Evolutionary conservation across 2,329 filamentous ascomycete genomes (phyloP).

Genomic region (Xylariaceae sp.): DNA sequence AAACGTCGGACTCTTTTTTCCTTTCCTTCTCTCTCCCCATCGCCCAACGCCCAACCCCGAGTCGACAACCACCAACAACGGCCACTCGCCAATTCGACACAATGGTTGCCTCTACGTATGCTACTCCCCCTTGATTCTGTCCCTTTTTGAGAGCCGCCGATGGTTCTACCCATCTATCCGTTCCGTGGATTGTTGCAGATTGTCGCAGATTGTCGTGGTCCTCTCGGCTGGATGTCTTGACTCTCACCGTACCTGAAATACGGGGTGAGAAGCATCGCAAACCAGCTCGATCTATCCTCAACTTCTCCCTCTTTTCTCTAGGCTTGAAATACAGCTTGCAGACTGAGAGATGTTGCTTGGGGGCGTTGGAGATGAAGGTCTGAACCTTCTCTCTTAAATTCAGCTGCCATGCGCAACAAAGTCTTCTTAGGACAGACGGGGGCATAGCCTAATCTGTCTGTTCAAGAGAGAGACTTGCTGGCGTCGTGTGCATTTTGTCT

Average conservation of each 20-base stretch:
- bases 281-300: slow-evolving; percentile 77
- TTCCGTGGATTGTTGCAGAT: slow-evolving; percentile 59
- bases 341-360: slow-evolving; percentile 56
- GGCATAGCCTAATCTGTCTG: not conserved
- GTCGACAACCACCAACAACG: slow-evolving; percentile 30
- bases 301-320: slow-evolving; percentile 54
- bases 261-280: slow-evolving; percentile 39
- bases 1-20: slow-evolving; percentile 10
- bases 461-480: slow-evolving; percentile 25
- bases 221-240: slow-evolving; percentile 66
- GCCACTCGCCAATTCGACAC: slow-evolving; percentile 32
- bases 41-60: slow-evolving; percentile 26
- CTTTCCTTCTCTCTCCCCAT: slow-evolving; percentile 16
- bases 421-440: slow-evolving; percentile 8
- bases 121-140: slow-evolving; percentile 43
- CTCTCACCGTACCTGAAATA: slow-evolving; percentile 34
- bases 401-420: slow-evolving; percentile 56
- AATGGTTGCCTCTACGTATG: slow-evolving; percentile 37
- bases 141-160: slow-evolving; percentile 34
- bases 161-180: slow-evolving; percentile 40
- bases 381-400: slow-evolving; percentile 68
- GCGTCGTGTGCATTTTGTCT: slow-evolving; percentile 43
- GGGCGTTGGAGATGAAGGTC: slow-evolving; percentile 78
- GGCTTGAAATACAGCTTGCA: slow-evolving; percentile 45
- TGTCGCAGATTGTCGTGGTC: slow-evolving; percentile 82